These are phyloP conservation scores for Tylopilus cervinicoccineus DNA, from an alignment of 768 basidiomycete species.

Conservation along the genomic window DNA sequence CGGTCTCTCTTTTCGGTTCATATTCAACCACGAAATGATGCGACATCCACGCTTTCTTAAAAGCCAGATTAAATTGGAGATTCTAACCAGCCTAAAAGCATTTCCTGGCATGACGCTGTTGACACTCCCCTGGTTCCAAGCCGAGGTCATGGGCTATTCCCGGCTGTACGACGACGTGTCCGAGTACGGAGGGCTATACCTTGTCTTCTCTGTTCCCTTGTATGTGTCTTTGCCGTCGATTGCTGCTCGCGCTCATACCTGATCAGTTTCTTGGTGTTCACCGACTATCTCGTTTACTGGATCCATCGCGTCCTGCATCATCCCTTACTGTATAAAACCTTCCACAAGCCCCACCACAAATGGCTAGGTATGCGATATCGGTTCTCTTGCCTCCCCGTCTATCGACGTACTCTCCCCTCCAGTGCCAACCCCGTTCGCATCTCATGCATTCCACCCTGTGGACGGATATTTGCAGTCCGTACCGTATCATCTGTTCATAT, in stretches of 20 bases:
- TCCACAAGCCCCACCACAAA: slow-evolving; percentile 99
- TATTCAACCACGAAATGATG: slow-evolving; percentile 97
- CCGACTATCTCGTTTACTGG: slow-evolving; percentile 96
- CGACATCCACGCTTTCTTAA: slow-evolving; percentile 90
- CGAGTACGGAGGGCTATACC: slow-evolving; percentile 76
- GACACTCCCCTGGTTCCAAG: slow-evolving; percentile 93
- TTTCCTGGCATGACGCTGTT: slow-evolving; percentile 82
- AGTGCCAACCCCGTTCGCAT: slow-evolving; percentile 98
- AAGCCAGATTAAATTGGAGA: slow-evolving; percentile 82
- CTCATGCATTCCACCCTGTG: slow-evolving; percentile 95
- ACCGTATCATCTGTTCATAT: slow-evolving; percentile 91
- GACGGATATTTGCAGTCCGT: slow-evolving; percentile 94
- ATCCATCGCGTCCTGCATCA: slow-evolving; percentile 88
- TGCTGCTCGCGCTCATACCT: not conserved
- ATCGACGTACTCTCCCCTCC: slow-evolving; percentile 6
- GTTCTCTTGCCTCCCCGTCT: not conserved
- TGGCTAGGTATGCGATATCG: slow-evolving; percentile 73
- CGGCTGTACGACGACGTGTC: slow-evolving; percentile 72
- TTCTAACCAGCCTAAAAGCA: slow-evolving; percentile 63
- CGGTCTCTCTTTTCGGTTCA: slow-evolving; percentile 71
- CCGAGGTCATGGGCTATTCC: slow-evolving; percentile 84
- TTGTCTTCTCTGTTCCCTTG: slow-evolving; percentile 66
- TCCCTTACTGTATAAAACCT: slow-evolving; percentile 78
- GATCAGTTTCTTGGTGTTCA: slow-evolving; percentile 73
- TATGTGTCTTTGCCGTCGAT: slow-evolving; percentile 33